Evolutionary conservation across 129 eudicot species (phyloP), one percentile per base, ranked within the genome.

Genomic region (Smallanthus sonchifolius): DNA sequence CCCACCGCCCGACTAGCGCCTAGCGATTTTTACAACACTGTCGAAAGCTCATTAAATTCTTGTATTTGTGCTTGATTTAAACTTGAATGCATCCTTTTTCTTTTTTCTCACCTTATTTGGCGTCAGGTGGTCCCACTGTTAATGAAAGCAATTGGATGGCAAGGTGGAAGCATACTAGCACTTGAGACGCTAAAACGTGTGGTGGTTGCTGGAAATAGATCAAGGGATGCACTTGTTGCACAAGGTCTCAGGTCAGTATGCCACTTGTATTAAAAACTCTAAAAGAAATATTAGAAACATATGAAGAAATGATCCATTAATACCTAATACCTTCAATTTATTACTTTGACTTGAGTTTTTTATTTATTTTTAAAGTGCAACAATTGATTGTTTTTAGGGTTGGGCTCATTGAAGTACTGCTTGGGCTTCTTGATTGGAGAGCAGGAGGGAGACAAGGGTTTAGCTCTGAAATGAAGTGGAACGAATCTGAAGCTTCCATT

Each of bases 91-190:
- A 35, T 38, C 24, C 15, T 28, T 43, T 28, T n/a, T 59, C 32
- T n/a, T 56, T 35, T 24, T 24, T 24, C 30, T 24, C 30, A 24
- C 30, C 30, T 24, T 24, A 24, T 24, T 24, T 24, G 30, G 30
- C 30, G 0, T 19, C 85, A 94, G 99, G 99, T 94, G 73, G 99
- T 94, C 77, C 99, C 99, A 6, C 88, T 94, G 35, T 80, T 94
- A 37, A 94, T 94, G 99, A 91, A 94, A 81, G 99, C 99, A 51
- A 94, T 94, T 63, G 97, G 99, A 59, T 94, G 99, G 99, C 99
- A 91, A 88, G 99, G 99, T 37, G 99, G 99, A 65, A 94, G 99
- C 83, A 94, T 94, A 69, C 84, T 91, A 60, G 97, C 99, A 65
- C 96, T 94, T 77, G 99, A 94, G 85, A 94, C 99, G 66, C 75